These are phyloP conservation scores for Moricandia arvensis DNA, from an alignment of 345 rosid genomes.

Conservation along the genomic window DNA sequence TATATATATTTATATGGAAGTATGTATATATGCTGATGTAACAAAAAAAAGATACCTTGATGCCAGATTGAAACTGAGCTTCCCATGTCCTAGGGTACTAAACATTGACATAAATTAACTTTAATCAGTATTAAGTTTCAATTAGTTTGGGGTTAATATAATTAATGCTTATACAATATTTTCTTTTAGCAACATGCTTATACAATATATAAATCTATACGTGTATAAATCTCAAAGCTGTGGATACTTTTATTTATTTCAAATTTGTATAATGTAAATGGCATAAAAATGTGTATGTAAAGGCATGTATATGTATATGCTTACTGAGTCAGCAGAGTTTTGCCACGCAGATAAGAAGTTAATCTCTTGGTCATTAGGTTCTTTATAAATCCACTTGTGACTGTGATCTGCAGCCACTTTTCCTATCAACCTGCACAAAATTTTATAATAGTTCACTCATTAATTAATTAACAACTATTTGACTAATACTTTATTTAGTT, in stretches of 20 bases:
- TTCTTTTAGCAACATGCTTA: not conserved
- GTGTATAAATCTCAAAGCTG: not conserved
- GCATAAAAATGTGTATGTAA: not conserved
- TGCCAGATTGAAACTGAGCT: constrained; percentile 95
- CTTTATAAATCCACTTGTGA: constrained; percentile 95
- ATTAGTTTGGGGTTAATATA: not conserved
- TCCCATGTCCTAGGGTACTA: constrained; percentile 99
- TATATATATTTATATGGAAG: not conserved
- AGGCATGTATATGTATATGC: constrained; percentile 19
- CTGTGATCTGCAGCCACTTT: constrained; percentile 94
- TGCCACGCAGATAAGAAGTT: constrained; percentile 96
- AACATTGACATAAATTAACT: constrained; percentile 16
- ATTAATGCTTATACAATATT: not conserved
- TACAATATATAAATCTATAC: not conserved
- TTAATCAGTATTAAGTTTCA: not conserved
- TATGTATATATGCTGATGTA: not conserved
- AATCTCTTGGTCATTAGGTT: constrained; percentile 88
- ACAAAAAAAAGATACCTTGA: constrained; percentile 54
- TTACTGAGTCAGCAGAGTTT: constrained; percentile 86
- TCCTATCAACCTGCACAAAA: constrained; percentile 72
- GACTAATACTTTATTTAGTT: constrained; percentile 15
- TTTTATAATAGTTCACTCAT: constrained; percentile 28
- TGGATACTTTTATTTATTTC: not conserved
- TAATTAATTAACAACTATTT: constrained; percentile 17
- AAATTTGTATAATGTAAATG: not conserved